Conservation (phyloP, 2,329 filamentous ascomycete genomes). For the Arthrinium phaeospermum region DNA sequence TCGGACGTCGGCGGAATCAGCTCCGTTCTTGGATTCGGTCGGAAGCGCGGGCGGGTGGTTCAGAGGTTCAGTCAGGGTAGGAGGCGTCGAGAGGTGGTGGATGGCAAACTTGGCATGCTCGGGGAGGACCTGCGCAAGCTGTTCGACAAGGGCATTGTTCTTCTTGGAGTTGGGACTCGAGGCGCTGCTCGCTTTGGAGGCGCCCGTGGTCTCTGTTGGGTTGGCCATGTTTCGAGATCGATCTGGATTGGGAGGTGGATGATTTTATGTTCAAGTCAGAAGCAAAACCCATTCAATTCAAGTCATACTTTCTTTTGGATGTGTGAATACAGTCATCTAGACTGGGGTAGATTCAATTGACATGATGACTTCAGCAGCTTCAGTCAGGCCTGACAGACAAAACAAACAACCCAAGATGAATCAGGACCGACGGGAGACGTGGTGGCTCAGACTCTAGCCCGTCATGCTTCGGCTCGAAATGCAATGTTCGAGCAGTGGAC, state of each 20-base stretch:
- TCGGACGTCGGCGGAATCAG: slow-evolving; percentile 65
- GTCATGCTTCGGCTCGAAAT: neutral
- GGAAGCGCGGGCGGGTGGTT: slow-evolving; percentile 76
- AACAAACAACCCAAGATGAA: neutral
- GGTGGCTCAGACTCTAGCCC: neutral
- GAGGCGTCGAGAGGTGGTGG: slow-evolving; percentile 87
- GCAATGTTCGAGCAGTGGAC: slow-evolving; percentile 1
- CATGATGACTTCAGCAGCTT: neutral
- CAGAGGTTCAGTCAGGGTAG: slow-evolving; percentile 74
- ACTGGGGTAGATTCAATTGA: neutral
- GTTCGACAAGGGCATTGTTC: slow-evolving; percentile 41
- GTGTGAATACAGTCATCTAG: neutral
- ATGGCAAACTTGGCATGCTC: slow-evolving; percentile 66
- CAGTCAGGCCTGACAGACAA: neutral
- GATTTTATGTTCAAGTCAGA: neutral
- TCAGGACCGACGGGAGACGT: neutral
- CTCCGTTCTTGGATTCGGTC: slow-evolving; percentile 5
- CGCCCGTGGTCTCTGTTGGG: neutral
- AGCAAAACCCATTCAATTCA: neutral
- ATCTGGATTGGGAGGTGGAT: neutral
- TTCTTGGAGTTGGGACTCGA: slow-evolving; percentile 26
- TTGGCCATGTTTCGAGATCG: neutral
- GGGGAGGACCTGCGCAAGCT: slow-evolving; percentile 58
- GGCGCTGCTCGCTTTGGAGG: neutral
- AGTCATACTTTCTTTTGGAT: slow-evolving; percentile 2